These are phyloP conservation scores for Coniferiporia sulphurascens DNA, from an alignment of 1,284 basidiomycete species.

Conservation along the genomic window DNA sequence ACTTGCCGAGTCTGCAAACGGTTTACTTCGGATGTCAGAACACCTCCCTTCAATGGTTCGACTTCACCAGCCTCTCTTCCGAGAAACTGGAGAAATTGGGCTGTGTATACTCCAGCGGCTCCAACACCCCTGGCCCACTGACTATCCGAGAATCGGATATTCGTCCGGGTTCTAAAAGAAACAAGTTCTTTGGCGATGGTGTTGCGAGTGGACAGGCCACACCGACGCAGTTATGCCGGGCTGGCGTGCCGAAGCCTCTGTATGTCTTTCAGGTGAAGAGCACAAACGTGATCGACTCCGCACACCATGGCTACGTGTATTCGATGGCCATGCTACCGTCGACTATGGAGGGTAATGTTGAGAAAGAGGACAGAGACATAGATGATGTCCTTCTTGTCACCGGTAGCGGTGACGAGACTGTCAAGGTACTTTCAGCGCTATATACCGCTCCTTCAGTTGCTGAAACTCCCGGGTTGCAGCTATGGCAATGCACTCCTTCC, in stretches of 20 bases:
- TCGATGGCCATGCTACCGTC: slow-evolving; percentile 65
- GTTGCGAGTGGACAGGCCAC: slow-evolving; percentile 21
- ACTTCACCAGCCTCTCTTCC: slow-evolving; percentile 40
- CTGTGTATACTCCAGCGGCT: not conserved
- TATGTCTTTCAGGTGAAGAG: slow-evolving; percentile 52
- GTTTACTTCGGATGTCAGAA: slow-evolving; percentile 90
- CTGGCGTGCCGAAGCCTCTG: slow-evolving; percentile 29
- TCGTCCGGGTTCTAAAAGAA: slow-evolving; percentile 41
- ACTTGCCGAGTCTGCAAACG: slow-evolving; percentile 66
- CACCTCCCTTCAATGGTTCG: slow-evolving; percentile 83
- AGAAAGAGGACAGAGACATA: slow-evolving; percentile 31
- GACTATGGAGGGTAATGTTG: slow-evolving; percentile 33
- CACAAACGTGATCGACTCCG: slow-evolving; percentile 74
- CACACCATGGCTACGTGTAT: slow-evolving; percentile 94
- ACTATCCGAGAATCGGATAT: slow-evolving; percentile 4
- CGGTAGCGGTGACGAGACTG: slow-evolving; percentile 84
- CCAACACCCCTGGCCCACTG: slow-evolving; percentile 1
- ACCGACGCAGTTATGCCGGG: slow-evolving; percentile 10
- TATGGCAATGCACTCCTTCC: slow-evolving; percentile 65
- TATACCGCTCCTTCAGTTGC: slow-evolving; percentile 10
- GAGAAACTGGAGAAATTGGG: not conserved
- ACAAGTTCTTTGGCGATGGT: slow-evolving; percentile 68
- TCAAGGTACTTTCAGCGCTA: slow-evolving; percentile 54
- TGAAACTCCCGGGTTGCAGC: slow-evolving; percentile 30
- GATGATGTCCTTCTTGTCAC: slow-evolving; percentile 59